Conservation (phyloP, 495 filamentous ascomycete species). For the Cetradonia linearis region DNA sequence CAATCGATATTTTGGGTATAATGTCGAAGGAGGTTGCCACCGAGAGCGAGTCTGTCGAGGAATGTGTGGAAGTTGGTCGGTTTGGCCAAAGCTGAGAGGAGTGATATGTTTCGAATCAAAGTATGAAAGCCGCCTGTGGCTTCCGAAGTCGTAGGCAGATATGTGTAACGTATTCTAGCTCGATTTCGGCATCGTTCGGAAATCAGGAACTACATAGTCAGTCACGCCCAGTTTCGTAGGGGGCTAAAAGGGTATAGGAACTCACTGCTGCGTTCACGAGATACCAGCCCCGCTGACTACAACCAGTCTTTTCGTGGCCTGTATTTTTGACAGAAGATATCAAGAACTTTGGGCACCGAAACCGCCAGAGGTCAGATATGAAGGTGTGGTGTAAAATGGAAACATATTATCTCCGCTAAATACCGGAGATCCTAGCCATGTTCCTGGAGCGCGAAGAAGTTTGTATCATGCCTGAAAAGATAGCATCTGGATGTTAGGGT, state of each 20-base stretch:
- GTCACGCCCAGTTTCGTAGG: neutral
- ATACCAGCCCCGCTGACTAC: constrained; percentile 1
- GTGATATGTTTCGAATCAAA: neutral
- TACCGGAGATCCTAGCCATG: no score
- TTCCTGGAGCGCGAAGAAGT: no score
- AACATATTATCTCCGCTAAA: no score
- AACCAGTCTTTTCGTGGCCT: neutral
- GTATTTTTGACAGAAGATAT: neutral
- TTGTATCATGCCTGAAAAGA: no score
- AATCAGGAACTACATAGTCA: constrained; percentile 3
- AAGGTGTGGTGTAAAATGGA: no score
- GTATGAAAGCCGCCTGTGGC: neutral
- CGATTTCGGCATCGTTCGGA: neutral
- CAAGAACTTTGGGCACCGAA: no score
- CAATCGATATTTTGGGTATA: constrained; percentile 3
- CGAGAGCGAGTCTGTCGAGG: neutral
- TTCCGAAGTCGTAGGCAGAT: neutral
- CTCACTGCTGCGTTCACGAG: constrained; percentile 6
- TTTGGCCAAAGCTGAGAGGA: neutral
- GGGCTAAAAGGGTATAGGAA: neutral
- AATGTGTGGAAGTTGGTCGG: constrained; percentile 1
- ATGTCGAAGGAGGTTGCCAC: neutral
- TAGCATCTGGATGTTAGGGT: no score
- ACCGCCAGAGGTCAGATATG: no score
- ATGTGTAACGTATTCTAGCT: neutral